Evolutionary conservation across 1,284 basidiomycete species (phyloP).

Genomic region (Tilletia caries): DNA sequence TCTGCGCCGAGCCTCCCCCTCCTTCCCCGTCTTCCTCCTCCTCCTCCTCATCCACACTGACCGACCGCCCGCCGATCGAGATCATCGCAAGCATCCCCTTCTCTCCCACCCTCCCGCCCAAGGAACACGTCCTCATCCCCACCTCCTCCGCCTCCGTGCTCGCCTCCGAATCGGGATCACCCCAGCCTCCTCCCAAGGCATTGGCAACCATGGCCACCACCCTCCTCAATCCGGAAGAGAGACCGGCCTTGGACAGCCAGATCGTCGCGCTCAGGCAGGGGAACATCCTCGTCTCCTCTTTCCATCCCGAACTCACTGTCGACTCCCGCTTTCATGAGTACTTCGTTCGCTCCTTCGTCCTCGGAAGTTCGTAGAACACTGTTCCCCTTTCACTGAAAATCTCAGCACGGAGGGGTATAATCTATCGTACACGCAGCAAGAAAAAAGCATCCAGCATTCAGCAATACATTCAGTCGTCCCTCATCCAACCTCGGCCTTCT

Average conservation of each 20-base stretch:
- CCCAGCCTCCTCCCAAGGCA: too few species aligned
- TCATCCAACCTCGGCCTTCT: too few species aligned
- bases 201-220: background rate
- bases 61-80: constrained; percentile 56
- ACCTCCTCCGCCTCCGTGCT: constrained; percentile 15
- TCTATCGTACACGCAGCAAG: too few species aligned
- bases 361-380: too few species aligned
- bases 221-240: constrained; percentile 9
- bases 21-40: too few species aligned
- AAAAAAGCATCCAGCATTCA: too few species aligned
- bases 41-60: constrained; percentile 24
- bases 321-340: constrained; percentile 87
- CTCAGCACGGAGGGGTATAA: too few species aligned
- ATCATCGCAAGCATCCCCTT: constrained; percentile 71
- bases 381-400: too few species aligned
- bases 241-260: constrained; percentile 57
- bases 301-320: constrained; percentile 88
- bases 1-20: constrained; percentile 8
- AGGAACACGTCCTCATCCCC: background rate
- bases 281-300: constrained; percentile 77
- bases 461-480: too few species aligned
- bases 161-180: background rate
- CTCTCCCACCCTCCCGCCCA: constrained; percentile 56
- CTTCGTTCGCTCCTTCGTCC: constrained; percentile 61
- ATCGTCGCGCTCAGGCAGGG: constrained; percentile 85